These are phyloP conservation scores for Coemansia sp. DNA, from an alignment of 192 early-diverging fungal genomes.

Conservation along the genomic window DNA sequence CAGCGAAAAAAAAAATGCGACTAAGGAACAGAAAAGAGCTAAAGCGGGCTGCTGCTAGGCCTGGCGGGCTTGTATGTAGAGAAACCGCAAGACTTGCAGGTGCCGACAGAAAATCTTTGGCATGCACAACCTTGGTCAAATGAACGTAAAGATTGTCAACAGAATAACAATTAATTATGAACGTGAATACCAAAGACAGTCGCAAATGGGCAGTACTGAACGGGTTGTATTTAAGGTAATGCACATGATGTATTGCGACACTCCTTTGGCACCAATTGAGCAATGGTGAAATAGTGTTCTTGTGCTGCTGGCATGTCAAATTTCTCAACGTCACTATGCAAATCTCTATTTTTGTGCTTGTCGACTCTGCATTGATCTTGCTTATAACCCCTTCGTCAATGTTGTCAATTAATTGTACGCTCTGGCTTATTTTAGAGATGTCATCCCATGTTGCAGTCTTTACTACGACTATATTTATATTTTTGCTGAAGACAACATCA, in stretches of 20 bases:
- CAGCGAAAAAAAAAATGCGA: neutral
- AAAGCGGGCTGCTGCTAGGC: neutral
- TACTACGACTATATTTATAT: neutral
- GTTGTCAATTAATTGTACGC: neutral
- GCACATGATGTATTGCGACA: neutral
- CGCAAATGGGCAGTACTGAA: neutral
- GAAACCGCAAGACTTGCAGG: neutral
- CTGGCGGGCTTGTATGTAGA: neutral
- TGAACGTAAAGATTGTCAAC: neutral
- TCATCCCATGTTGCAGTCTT: neutral
- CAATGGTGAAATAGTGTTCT: neutral
- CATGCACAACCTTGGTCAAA: neutral
- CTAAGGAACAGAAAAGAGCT: neutral
- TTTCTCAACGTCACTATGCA: neutral
- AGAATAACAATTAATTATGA: neutral
- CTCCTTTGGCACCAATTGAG: neutral
- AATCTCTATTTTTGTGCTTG: neutral
- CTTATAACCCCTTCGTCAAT: neutral
- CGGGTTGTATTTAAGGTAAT: neutral
- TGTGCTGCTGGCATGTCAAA: neutral
- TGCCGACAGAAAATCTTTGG: neutral
- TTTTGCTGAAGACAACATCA: neutral
- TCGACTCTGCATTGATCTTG: neutral
- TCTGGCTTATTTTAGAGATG: neutral
- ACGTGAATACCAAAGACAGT: neutral